phyloP scores from a whole-genome alignment of 2,329 filamentous ascomycete genomes.

The Conoideocrella luteorostrata region DNA sequence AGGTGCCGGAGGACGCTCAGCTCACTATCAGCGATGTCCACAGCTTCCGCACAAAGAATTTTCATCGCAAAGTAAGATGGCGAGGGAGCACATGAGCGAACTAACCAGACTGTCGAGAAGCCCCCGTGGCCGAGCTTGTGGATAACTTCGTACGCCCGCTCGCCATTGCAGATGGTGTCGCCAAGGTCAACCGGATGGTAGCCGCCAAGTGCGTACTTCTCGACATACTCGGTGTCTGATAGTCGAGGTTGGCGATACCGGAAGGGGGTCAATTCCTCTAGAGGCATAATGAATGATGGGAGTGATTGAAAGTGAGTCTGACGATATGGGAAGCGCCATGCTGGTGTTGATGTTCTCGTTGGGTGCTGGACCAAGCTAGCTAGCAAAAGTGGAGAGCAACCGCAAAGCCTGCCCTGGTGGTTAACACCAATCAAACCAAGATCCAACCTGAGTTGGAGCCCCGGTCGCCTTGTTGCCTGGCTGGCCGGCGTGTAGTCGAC shows the following conservation, averaged over 20 bases:
- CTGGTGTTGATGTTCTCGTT: too few species aligned
- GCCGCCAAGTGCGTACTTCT: constrained; percentile 10
- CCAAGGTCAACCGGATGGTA: constrained; percentile 11
- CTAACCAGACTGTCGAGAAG: constrained; percentile 12
- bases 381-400: too few species aligned
- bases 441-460: too few species aligned
- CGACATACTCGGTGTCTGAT: constrained; percentile 5
- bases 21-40: constrained; percentile 1
- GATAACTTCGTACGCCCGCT: constrained; percentile 9
- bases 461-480: too few species aligned
- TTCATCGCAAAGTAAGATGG: constrained; percentile 9
- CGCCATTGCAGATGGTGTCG: constrained; percentile 4
- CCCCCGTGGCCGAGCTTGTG: constrained; percentile 14
- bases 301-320: too few species aligned
- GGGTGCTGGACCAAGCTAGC: too few species aligned
- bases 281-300: too few species aligned
- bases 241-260: constrained; percentile 9
- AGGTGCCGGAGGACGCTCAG: constrained; percentile 3
- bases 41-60: constrained; percentile 8
- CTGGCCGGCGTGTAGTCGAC: too few species aligned
- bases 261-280: too few species aligned
- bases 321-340: too few species aligned
- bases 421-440: too few species aligned
- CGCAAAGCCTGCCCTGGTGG: too few species aligned
- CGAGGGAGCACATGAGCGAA: constrained; percentile 1